Evolutionary conservation across 768 basidiomycete genomes (phyloP).

Genomic region (Dentipellis fragilis): DNA sequence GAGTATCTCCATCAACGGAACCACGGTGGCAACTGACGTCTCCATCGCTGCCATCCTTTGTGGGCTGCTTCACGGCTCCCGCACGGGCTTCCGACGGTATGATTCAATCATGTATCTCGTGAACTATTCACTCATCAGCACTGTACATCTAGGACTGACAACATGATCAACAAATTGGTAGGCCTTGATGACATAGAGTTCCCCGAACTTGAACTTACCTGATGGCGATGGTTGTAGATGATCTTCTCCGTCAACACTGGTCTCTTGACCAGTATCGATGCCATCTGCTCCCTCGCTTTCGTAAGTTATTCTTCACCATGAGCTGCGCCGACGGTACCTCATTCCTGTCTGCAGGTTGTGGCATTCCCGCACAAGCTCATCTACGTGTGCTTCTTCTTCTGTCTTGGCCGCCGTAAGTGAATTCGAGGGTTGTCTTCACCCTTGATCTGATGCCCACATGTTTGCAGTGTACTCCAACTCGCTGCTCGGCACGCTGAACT

Average conservation of each 20-base stretch:
- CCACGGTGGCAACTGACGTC: neutral
- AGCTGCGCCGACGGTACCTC: no score
- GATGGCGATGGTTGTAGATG: conserved; percentile 9
- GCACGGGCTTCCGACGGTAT: conserved; percentile 14
- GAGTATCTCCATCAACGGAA: neutral
- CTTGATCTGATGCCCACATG: neutral
- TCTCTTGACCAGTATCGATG: neutral
- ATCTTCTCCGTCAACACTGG: neutral
- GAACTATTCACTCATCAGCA: neutral
- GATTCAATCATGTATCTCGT: conserved; percentile 19
- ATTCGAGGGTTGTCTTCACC: neutral
- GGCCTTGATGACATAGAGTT: neutral
- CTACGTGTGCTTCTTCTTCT: neutral
- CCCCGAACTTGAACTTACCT: neutral
- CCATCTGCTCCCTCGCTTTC: neutral
- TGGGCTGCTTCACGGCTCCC: neutral
- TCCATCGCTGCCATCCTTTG: neutral
- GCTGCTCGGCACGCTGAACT: neutral
- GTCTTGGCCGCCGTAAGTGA: neutral
- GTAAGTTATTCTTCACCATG: neutral
- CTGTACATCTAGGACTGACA: conserved; percentile 14
- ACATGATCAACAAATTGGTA: conserved; percentile 3
- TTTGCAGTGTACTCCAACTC: neutral
- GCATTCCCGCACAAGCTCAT: neutral
- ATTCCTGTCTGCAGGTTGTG: neutral